Percentiles rank a stretch among this genome's conserved stretches.
Evolutionary conservation across 768 basidiomycete genomes (phyloP).

Genomic region (Austroboletus eburneus): DNA sequence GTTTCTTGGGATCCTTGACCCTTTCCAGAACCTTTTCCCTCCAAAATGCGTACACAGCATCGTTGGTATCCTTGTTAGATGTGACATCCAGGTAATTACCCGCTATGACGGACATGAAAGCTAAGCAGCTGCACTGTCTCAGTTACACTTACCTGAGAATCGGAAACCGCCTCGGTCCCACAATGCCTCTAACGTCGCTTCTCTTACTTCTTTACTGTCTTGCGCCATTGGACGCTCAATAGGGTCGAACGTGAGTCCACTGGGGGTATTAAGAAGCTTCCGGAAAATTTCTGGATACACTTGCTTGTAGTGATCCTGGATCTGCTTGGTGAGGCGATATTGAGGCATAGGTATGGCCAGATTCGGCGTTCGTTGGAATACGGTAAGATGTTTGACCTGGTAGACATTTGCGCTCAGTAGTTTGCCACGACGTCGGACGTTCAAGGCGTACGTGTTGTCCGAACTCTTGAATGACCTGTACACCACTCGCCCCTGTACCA

Average conservation of each 20-base stretch:
- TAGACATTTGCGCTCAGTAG: too few species aligned
- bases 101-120: background rate
- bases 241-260: background rate
- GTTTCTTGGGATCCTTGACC: background rate
- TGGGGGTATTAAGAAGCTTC: background rate
- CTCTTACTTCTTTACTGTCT: conserved; percentile 2
- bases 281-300: background rate
- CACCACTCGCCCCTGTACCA: background rate
- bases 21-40: background rate
- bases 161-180: background rate
- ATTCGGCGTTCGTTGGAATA: conserved; percentile 5
- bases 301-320: background rate
- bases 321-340: background rate
- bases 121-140: background rate
- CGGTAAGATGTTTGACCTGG: background rate
- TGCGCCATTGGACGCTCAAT: background rate
- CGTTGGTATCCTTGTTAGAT: background rate
- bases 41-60: background rate
- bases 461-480: background rate
- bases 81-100: background rate
- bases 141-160: background rate
- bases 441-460: background rate
- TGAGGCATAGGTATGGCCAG: conserved; percentile 2
- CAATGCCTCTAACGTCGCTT: background rate
- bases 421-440: background rate